Base-by-base conservation (phyloP, 768 basidiomycete species). In the Trichaptum fuscoviolaceum region DNA sequence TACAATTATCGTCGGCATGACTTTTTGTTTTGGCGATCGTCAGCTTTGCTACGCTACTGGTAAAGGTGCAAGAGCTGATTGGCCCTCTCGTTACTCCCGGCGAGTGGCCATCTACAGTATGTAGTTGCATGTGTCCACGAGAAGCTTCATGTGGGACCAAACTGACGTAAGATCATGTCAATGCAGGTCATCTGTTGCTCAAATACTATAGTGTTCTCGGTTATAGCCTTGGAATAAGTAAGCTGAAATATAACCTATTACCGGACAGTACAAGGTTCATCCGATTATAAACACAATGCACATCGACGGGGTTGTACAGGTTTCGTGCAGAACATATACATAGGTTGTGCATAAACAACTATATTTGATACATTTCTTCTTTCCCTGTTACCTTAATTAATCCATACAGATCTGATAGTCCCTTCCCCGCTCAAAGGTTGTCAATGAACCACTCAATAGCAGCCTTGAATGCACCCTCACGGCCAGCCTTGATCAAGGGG, bases 391-490 rank as follows among this genome's bases (percentile, higher is more conserved):
- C 59, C 59, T 34, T 61, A 61, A 34, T 61, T 61, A 25, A 34
- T 34, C 30, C 59, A 7, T 61, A 61, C 6, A 61, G 30, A 52
- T 12, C 15, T 52, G 20, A 52, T 52, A 5, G 42, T 52, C 42
- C 42, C 42, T 52, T 52, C 42, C 5, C 3, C 42, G 59, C 24
- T 67, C 62, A 73, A 8, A 73, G 63, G 42, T 70, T 58, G 23
- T 68, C 35, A 62, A 65, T 64, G 67, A 73, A 70, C 69, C 69
- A 73, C 10, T 70, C 66, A 64, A 75, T 69, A 36, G 69, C 63
- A 58, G 69, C 68, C 65, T 73, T 70, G 69, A 75, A 73, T 4
- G 72, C 68, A 62, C 69, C 71, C 66, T 73, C 73, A 68, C 70
- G 71, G 27, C 69, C 73, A 26, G 68, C 69, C 67, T 70, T 71